Conservation (phyloP, 2,329 filamentous ascomycete species). For the Niveomyces coronatus region DNA sequence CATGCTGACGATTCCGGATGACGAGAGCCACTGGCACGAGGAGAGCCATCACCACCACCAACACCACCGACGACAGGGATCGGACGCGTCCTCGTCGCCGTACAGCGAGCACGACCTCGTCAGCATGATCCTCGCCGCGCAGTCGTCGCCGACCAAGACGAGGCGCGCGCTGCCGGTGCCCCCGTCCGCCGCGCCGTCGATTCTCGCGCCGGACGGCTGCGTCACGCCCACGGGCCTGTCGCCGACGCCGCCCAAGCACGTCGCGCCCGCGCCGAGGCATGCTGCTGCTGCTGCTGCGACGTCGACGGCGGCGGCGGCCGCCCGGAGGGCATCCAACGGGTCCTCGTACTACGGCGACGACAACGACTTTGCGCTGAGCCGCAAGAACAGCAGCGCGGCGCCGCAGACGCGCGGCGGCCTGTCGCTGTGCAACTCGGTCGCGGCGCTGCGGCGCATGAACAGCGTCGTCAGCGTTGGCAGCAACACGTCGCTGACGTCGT, state of each 20-base stretch:
- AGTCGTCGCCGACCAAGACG: constrained; percentile 3
- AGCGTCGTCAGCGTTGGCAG: constrained; percentile 38
- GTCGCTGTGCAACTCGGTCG: constrained; percentile 33
- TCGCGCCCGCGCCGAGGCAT: constrained; percentile 8
- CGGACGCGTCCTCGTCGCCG: constrained; percentile 19
- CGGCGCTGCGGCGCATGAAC: constrained; percentile 48
- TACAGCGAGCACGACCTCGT: constrained; percentile 25
- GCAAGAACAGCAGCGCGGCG: constrained; percentile 6
- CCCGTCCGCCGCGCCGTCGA: constrained; percentile 15
- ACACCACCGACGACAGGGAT: not conserved
- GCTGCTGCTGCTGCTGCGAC: constrained; percentile 1
- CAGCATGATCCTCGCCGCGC: constrained; percentile 18
- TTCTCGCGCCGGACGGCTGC: constrained; percentile 18
- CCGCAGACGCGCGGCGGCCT: constrained; percentile 7
- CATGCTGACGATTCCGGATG: constrained; percentile 7
- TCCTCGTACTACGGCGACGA: constrained; percentile 18
- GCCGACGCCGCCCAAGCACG: constrained; percentile 15
- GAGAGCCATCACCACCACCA: constrained; percentile 3
- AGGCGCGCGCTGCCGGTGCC: constrained; percentile 20
- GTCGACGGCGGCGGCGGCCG: constrained; percentile 2
- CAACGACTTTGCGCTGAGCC: not conserved
- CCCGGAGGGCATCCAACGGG: constrained; percentile 4
- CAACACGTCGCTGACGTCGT: constrained; percentile 25
- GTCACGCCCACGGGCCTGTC: constrained; percentile 19
- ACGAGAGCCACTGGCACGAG: not conserved